These are phyloP conservation scores for Mortierella sp. DNA, from an alignment of 371 early-diverging fungal genomes.

Conservation along the genomic window DNA sequence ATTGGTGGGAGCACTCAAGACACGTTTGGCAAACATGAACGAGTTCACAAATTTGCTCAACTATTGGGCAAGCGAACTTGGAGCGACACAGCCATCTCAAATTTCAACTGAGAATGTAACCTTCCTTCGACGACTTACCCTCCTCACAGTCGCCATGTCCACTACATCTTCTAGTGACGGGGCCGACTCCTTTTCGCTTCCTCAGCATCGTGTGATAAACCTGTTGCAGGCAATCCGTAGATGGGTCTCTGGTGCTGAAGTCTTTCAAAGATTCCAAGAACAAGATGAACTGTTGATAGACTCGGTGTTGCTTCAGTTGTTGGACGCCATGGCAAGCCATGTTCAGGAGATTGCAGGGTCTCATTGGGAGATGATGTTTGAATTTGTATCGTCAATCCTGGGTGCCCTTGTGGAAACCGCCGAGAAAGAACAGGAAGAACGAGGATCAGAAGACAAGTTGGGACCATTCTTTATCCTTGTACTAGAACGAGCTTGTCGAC, in stretches of 20 bases:
- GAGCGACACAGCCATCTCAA: conserved; percentile 27
- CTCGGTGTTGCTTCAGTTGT: conserved; percentile 55
- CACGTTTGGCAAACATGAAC: conserved; percentile 35
- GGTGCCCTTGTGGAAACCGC: conserved; percentile 2
- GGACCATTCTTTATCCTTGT: conserved; percentile 34
- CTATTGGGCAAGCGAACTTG: conserved; percentile 40
- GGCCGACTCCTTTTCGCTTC: conserved; percentile 53
- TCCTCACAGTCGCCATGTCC: conserved; percentile 32
- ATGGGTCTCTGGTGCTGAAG: conserved; percentile 53
- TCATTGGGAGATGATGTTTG: conserved; percentile 68
- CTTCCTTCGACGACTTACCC: conserved; percentile 26
- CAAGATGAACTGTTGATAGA: conserved; percentile 42
- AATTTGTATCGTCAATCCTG: conserved; percentile 39
- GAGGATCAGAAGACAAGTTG: neutral
- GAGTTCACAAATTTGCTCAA: conserved; percentile 48
- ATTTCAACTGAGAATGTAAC: conserved; percentile 15
- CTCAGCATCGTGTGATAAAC: conserved; percentile 59
- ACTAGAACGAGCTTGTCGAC: conserved; percentile 30
- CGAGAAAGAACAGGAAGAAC: too few relatives aligned
- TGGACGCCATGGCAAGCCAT: conserved; percentile 56
- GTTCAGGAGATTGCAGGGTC: conserved; percentile 63
- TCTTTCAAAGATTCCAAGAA: conserved; percentile 19
- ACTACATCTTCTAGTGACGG: conserved; percentile 24
- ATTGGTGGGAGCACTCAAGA: conserved; percentile 26
- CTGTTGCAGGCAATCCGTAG: conserved; percentile 58